Evolutionary conservation across 2,329 filamentous ascomycete species (phyloP), one percentile per base, ranked within the genome.

Genomic region (Ampelomyces quisqualis): DNA sequence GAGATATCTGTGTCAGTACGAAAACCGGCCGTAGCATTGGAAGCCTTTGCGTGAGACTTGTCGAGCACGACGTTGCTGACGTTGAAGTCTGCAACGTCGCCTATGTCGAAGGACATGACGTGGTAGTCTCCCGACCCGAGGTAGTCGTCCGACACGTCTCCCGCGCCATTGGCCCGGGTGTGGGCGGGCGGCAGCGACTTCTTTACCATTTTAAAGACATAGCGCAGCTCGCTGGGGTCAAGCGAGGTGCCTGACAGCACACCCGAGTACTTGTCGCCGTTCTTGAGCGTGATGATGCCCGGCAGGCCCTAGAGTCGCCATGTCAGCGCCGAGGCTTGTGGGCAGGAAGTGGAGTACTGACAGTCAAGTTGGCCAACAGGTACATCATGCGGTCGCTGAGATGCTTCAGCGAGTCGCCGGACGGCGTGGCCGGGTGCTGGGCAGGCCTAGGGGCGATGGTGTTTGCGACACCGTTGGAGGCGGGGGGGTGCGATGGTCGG

Each of bases 1-100:
- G 90, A 93, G 49, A 97, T 96, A 59, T 93, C 88, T 22, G 81
- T 76, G 64, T 97, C 91, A 17, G 91, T 97, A 50, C 86, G 84
- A 72, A 97, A 96, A 17, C 76, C 79, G 42, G 78, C 71, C 17
- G 56, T 43, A 14, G 55, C 80, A 70, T 85, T 85, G 35, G 77
- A 73, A 35, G 70, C 64, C 60, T 76, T 78, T 22, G 69, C 62
- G 19, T 73, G 69, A 33, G 77, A 69, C 50, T 77, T 76, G 21
- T 77, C 69, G 29, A 76, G 73, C 3, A 72, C 68, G 13, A 84
- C 77, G 43, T 77, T 74, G 42, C 73, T 65, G 29, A 80, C 76
- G 28, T 70, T 67, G 45, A 84, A 70, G 51, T 82, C 79, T 13
- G 73, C 72, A 28, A 81, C 73, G 53, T 86, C 81, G 52, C 78